Base-by-base conservation (phyloP, 768 basidiomycete species). In the Hirschioporus abietinus region DNA sequence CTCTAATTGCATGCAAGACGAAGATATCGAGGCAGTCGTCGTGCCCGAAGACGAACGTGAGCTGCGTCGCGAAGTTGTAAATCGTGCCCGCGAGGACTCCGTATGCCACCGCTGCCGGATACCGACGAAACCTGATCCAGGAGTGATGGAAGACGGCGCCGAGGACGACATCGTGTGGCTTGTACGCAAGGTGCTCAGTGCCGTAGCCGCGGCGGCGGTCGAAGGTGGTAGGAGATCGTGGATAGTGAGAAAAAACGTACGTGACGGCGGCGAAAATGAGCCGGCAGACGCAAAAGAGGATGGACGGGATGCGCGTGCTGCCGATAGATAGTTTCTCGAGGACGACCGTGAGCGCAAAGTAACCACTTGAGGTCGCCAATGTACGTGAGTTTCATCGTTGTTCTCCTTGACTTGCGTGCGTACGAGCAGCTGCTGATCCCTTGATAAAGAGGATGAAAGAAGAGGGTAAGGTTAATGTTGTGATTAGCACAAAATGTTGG, bases 11-110 rank as follows among this genome's bases (percentile, higher is more conserved):
- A 72, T 93, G 92, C 18, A 89, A 88, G 5, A 96, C 94, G 73
- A 96, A 97, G 74, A 98, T 95, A 83, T 94, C 92, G 20, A 94
- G 85, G 17, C 90, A 84, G 73, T 94, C 92, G 68, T 94, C 92
- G 70, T 88, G 92, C 34, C 82, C 81, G 69, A 88, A 79, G 30
- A 91, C 62, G 75, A 91, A 93, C 79, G 98, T 99, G 74, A 99
- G 84, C 71, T 96, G 90, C 4, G 96, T 98, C n/a, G 94, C 92
- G 76, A 93, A 94, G 78, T 99, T 99, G 81, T 93, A 97, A 1
- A 88, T 70, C 0, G 89, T 91, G 20, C 92, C 92, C 0, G 89
- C 91, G 72, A 93, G 79, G 70, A 96, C 83, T 52, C 96, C 96
- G 74, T 93, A 96, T 0, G 89, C 81, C 4, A 96, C 88, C 2